Base-by-base conservation (phyloP, 202 grass and related monocot genomes). In the Saccharum hybrid region DNA sequence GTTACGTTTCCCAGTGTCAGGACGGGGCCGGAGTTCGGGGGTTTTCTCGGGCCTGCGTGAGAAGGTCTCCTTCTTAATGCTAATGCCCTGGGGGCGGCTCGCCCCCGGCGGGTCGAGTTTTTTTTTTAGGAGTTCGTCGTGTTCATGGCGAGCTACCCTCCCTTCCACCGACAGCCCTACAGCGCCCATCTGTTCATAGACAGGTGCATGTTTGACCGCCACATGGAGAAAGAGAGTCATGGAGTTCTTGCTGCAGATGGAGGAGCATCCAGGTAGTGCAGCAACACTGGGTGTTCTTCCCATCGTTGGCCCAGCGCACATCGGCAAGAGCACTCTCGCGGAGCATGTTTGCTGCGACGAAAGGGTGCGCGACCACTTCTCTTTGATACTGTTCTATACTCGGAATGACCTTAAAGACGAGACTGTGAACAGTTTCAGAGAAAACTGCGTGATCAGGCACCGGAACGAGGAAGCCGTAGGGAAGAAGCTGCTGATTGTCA, bases 151-250 rank as follows among this genome's bases (percentile, higher is more conserved):
- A 40, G 34, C 19, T 40, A 22, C 7, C 73, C 72, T 8, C 72
- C 19, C 6, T 4, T 76, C n/a, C 15, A 26, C 10, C 34, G 34
- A 0, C 73, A 76, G 9, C 52, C 73, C 22, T 60, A 61, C 73
- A 61, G 52, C 15, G 52, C 52, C 18, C 11, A 75, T 23, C 2
- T 75, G 33, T 75, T 23, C 6, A 10, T 23, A 0, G 52, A 76
- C 52, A 76, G 8, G 31, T 59, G 72, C 72, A 75, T 75, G 72
- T 75, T 75, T 60, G 72, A 33, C 10, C 72, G 51, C 52, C 19
- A 41, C 52, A 22, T 22, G 19, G 73, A 76, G 52, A 75, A 21
- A 52, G 52, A 61, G 6, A n/a, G 13, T 60, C 52, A 60, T 76
- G 19, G 33, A 39, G 33, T 75, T 76, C 52, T 39, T 61, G 51